Base-by-base conservation (phyloP, 768 basidiomycete genomes). In the Mycena capillaripes region DNA sequence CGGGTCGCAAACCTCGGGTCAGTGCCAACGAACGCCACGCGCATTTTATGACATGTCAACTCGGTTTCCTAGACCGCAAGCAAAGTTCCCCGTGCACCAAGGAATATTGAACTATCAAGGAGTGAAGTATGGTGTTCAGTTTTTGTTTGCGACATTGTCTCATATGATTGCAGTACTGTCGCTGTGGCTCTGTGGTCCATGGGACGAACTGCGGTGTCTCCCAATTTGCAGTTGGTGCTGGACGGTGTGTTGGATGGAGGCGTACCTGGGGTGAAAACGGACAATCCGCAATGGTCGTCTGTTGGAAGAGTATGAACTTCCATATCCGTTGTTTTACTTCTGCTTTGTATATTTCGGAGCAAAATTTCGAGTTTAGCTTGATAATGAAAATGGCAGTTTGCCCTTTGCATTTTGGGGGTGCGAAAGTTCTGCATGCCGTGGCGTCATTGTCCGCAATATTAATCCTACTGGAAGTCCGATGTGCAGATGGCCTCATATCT, bases 81-180 rank as follows among this genome's bases (percentile, higher is more conserved):
- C 87, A 58, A 92, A 90, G 75, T 96, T 95, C 88, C 94, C 95
- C 1, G 93, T 96, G 8, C 95, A 93, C 53, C 88, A 93, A 78
- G 95, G 95, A 2, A 94, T 96, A 44, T 78, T 96, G 59, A 82
- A 95, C 76, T 94, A 93, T 75, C 84, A 84, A 36, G 95, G 94
- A 42, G 81, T 81, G 72, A 95, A 95, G 93, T 94, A 78, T 74
- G 89, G 42, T 38, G 3, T 34, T n/a, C n/a, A 38, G 6, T 70
- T 27, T 21, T 59, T 62, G 27, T 12, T 56, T 50, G 3, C 19
- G 23, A 17, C 4, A 30, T 27, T 8, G 12, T 3, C 44, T 59
- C 11, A 25, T 44, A 44, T 50, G 23, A 67, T 63, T 1, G 38
- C 27, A 91, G 88, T 62, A 91, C 88, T 11, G 84, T 90, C 30